Conservation (phyloP, 345 rosid species). For the Euphorbia tirucalli region DNA sequence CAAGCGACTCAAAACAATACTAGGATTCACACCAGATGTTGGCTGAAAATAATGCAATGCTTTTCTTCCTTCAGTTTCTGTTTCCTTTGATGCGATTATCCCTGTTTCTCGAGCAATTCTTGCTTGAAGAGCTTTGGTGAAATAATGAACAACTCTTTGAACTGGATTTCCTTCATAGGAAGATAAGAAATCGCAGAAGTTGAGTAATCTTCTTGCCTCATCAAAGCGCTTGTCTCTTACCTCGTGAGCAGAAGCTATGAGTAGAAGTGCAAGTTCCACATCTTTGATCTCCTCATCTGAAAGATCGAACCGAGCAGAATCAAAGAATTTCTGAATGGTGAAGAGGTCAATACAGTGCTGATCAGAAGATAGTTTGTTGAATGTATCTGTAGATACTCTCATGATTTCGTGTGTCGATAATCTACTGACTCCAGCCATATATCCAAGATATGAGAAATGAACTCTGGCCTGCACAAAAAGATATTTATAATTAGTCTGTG, state of each 20-base stretch:
- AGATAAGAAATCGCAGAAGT: constrained; percentile 6
- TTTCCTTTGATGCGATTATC: no score
- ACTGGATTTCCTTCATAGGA: background rate
- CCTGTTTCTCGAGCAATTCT: background rate
- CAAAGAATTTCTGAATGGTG: background rate
- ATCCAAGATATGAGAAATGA: background rate
- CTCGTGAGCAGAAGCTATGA: constrained; percentile 10
- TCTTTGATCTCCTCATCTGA: constrained; percentile 5
- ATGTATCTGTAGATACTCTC: constrained; percentile 6
- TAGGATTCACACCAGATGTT: background rate
- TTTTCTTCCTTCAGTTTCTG: background rate
- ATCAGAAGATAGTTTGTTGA: background rate
- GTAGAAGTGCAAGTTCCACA: background rate
- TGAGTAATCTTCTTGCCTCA: background rate
- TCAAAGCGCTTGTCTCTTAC: background rate
- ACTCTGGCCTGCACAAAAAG: constrained; percentile 2
- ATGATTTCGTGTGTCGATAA: constrained; percentile 13
- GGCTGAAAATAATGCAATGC: background rate
- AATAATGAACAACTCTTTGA: constrained; percentile 6
- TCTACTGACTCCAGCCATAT: background rate
- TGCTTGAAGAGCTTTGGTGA: background rate
- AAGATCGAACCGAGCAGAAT: background rate
- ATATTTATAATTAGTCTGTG: no score
- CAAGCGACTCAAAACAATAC: background rate
- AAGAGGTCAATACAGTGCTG: background rate